Percentiles rank a stretch among this genome's conserved stretches.
phyloP scores from a whole-genome alignment of 176 grass and related monocot genomes.

The Avena eriantha region DNA sequence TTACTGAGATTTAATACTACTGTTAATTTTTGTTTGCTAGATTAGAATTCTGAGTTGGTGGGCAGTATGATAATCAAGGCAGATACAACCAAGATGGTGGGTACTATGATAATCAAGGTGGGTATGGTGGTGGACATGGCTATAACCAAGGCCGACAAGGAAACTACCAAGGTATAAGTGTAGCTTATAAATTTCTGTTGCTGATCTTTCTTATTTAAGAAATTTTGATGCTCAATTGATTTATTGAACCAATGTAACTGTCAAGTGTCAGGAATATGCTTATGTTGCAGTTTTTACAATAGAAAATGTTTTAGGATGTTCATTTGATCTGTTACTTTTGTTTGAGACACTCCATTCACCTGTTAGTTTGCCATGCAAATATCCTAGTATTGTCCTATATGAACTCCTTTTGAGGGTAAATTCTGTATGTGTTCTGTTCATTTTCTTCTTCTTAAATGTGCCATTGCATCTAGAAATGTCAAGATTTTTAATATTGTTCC shows the following conservation, averaged over 20 bases:
- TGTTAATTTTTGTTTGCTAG: too few relatives aligned
- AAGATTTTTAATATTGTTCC: neutral
- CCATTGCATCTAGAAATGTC: neutral
- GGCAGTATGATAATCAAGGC: slow-evolving; percentile 57
- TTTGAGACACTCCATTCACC: neutral
- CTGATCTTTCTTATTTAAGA: slow-evolving; percentile 1
- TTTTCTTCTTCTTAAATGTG: neutral
- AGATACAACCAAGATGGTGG: slow-evolving; percentile 55
- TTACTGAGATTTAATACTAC: too few relatives aligned
- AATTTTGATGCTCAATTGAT: neutral
- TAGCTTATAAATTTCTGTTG: neutral
- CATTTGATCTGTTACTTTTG: neutral
- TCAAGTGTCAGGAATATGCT: too few relatives aligned
- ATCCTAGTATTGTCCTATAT: neutral
- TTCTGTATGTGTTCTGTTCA: neutral
- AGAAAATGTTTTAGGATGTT: neutral
- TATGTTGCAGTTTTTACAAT: neutral
- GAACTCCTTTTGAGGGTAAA: neutral
- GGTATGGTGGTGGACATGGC: slow-evolving; percentile 63
- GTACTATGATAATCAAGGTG: slow-evolving; percentile 67
- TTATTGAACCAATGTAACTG: neutral
- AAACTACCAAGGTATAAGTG: slow-evolving; percentile 60
- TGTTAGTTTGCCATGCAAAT: neutral
- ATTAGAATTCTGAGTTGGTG: neutral
- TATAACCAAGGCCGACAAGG: slow-evolving; percentile 67